Evolutionary conservation across 257 asterid genomes (phyloP).

Genomic region (Nicotiana tabacum): DNA sequence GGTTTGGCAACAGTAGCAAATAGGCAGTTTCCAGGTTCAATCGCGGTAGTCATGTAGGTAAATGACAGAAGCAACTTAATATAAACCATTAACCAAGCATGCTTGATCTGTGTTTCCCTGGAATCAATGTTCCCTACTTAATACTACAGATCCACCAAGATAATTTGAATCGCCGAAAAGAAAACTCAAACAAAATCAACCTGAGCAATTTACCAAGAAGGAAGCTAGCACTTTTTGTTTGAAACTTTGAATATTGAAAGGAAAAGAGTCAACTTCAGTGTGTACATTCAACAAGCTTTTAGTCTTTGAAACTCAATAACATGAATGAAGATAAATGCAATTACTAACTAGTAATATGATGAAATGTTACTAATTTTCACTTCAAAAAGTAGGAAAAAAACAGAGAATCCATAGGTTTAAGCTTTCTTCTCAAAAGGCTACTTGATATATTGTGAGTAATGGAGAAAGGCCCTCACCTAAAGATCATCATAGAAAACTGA

Average conservation of each 20-base stretch:
- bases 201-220: not conserved
- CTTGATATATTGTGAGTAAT: not conserved
- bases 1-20: not conserved
- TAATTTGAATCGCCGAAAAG: not conserved
- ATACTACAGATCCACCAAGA: conserved; percentile 5
- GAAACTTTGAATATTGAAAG: not conserved
- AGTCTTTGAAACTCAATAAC: not conserved
- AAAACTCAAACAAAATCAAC: not conserved
- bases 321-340: not conserved
- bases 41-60: not conserved
- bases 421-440: not conserved
- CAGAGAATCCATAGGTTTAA: not conserved
- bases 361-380: not conserved
- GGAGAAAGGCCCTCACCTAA: not conserved
- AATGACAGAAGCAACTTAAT: not conserved
- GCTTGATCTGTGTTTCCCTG: not conserved
- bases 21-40: not conserved
- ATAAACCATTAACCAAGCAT: conserved; percentile 2
- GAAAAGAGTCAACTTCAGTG: not conserved
- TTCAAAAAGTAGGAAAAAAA: not conserved
- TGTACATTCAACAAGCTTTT: not conserved
- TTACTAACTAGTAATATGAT: not conserved
- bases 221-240: not conserved
- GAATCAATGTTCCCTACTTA: not conserved
- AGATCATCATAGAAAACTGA: not conserved